Evolutionary conservation across 208 protist genomes (phyloP).

Genomic region (Endotrypanum monterogeii): DNA sequence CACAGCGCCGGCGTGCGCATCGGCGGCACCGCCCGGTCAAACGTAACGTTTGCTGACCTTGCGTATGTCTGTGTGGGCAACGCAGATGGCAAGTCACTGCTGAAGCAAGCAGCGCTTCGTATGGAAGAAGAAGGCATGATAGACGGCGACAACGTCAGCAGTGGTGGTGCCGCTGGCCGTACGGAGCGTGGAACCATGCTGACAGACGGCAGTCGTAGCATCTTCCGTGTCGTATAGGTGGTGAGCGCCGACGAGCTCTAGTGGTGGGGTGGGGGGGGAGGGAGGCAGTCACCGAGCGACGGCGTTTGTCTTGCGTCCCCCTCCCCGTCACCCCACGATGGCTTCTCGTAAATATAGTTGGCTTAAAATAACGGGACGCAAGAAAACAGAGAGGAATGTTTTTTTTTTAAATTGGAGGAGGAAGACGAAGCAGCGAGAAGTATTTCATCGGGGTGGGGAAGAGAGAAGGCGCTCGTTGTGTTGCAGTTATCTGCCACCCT

Average conservation of each 20-base stretch:
- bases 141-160: background rate
- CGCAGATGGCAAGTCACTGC: conserved; percentile 67
- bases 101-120: conserved; percentile 73
- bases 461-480: background rate
- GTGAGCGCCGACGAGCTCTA: background rate
- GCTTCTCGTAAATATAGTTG: no score
- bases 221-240: conserved; percentile 39
- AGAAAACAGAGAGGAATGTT: no score
- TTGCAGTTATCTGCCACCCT: background rate
- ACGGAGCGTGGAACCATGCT: background rate
- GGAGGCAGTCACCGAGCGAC: no score
- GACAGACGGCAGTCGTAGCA: conserved; percentile 37
- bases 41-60: conserved; percentile 69
- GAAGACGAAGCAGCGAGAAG: no score
- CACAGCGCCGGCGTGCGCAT: conserved; percentile 42
- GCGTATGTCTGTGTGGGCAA: conserved; percentile 73
- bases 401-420: no score
- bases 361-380: no score
- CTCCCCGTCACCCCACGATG: no score
- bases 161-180: background rate
- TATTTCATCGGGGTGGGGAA: no score
- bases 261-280: background rate
- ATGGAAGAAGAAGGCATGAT: conserved; percentile 52
- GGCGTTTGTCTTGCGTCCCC: no score
- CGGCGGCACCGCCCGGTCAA: conserved; percentile 30